phyloP scores from a whole-genome alignment of 345 rosid species.

The Eutrema yunnanense region DNA sequence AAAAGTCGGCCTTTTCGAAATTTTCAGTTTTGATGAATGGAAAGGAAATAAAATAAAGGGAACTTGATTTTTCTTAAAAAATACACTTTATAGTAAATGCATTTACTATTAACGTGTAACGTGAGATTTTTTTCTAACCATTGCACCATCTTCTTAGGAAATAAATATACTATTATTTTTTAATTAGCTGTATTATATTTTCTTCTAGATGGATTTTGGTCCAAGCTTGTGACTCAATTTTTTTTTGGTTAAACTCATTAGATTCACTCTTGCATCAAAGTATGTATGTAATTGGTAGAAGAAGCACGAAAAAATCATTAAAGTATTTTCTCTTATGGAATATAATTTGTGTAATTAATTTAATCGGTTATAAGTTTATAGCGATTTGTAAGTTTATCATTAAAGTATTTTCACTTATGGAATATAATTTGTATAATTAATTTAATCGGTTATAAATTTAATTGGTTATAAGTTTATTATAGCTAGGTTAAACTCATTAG shows the following conservation, averaged over 20 bases:
- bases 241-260: neutral
- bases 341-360: neutral
- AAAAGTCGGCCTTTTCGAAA: conserved; percentile 40
- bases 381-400: neutral
- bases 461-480: too few species aligned
- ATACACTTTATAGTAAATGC: neutral
- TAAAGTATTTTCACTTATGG: neutral
- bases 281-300: neutral
- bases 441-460: neutral
- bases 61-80: neutral
- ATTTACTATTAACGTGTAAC: conserved; percentile 8
- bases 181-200: neutral
- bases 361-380: neutral
- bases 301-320: neutral
- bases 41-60: neutral
- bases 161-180: neutral
- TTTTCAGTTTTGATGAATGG: neutral
- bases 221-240: neutral
- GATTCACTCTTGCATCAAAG: neutral
- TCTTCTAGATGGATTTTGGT: conserved; percentile 14
- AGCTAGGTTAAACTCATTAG: neutral
- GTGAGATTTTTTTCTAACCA: conserved; percentile 8
- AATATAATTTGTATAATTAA: neutral
- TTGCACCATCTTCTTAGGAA: conserved; percentile 3
- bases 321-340: neutral